A percentile compares a stretch with the other conserved stretches of the same genome.
These are phyloP conservation scores for Mucuna pruriens DNA, from an alignment of 306 rosid species.

Conservation along the genomic window DNA sequence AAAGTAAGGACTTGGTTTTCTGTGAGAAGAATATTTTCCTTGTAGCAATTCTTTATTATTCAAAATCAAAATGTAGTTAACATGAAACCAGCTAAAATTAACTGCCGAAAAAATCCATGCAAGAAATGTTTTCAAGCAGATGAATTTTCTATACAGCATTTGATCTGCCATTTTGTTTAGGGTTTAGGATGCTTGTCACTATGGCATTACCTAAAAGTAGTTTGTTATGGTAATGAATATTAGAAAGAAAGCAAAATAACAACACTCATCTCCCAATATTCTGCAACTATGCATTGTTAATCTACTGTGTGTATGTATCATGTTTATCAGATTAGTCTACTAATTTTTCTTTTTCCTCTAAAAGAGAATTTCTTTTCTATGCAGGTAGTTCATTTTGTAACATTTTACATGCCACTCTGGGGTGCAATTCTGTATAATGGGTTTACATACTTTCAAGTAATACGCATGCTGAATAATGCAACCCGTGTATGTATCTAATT, in stretches of 20 bases:
- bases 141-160: background rate
- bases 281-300: constrained; percentile 14
- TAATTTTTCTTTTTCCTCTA: constrained; percentile 31
- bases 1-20: constrained; percentile 11
- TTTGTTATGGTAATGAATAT: background rate
- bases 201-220: constrained; percentile 20
- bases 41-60: constrained; percentile 17
- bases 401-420: constrained; percentile 97
- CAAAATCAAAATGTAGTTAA: constrained; percentile 18
- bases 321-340: constrained; percentile 23
- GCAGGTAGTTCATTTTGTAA: constrained; percentile 92
- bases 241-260: constrained; percentile 19
- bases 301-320: constrained; percentile 20
- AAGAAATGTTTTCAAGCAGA: background rate
- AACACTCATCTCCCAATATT: constrained; percentile 15
- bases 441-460: constrained; percentile 86
- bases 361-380: constrained; percentile 11
- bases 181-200: background rate
- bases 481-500: constrained; percentile 75
- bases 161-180: background rate
- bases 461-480: constrained; percentile 98
- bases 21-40: background rate
- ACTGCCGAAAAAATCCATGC: constrained; percentile 3
- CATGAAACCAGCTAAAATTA: constrained; percentile 7
- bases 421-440: constrained; percentile 98